Conservation (phyloP, 148 eudicot species). For the Chenopodium berlandieri region DNA sequence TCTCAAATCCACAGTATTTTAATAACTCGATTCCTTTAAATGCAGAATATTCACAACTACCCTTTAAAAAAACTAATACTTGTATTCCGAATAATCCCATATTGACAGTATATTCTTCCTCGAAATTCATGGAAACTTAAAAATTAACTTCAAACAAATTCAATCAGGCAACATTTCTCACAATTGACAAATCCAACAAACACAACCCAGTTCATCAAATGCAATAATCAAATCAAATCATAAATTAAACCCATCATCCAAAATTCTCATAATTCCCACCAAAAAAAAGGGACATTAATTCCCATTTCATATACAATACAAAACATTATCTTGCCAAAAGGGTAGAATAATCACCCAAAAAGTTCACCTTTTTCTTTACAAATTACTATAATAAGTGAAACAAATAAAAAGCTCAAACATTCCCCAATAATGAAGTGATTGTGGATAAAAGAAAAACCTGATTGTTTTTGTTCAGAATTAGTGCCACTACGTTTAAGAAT, state of each 20-base stretch:
- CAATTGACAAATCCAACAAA: neutral
- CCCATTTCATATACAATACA: neutral
- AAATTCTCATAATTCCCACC: neutral
- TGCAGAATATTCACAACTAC: neutral
- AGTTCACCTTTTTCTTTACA: no score
- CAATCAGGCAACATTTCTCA: neutral
- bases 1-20: neutral
- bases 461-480: conserved; percentile 64
- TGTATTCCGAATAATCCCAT: no score
- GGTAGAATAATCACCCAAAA: no score
- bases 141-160: neutral
- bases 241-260: neutral
- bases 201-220: neutral
- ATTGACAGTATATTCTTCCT: neutral
- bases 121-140: neutral
- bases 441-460: conserved; percentile 38
- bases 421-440: neutral
- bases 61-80: no score
- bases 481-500: conserved; percentile 86
- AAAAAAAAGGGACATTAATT: no score
- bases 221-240: neutral
- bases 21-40: neutral
- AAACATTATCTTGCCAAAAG: neutral
- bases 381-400: neutral
- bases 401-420: no score